Percentiles rank a stretch among this genome's conserved stretches.
phyloP scores from a whole-genome alignment of 1,139 yeast species.

The Suhomyces terraborum region DNA sequence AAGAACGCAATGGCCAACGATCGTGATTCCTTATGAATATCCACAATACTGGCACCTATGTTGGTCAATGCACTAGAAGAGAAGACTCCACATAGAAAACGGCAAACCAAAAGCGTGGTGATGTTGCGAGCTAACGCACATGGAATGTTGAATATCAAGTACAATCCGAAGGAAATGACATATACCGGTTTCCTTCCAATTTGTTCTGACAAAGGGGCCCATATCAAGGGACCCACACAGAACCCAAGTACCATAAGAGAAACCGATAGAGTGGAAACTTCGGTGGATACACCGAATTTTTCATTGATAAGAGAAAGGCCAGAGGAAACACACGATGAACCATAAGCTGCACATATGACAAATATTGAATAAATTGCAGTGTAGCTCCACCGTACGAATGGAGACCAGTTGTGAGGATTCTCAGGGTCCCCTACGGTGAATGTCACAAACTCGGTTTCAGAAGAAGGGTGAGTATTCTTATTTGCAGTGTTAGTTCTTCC shows the following conservation, averaged over 20 bases:
- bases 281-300: conserved; percentile 66
- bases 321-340: conserved; percentile 88
- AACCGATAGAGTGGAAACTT: conserved; percentile 77
- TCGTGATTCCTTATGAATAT: conserved; percentile 75
- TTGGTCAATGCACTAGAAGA: conserved; percentile 81
- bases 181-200: conserved; percentile 87
- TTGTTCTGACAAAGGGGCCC: conserved; percentile 90
- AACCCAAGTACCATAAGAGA: conserved; percentile 90
- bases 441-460: conserved; percentile 79
- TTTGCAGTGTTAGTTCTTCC: conserved; percentile 49
- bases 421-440: conserved; percentile 75
- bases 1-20: conserved; percentile 90
- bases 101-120: conserved; percentile 74
- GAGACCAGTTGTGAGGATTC: conserved; percentile 84
- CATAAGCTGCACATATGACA: conserved; percentile 87
- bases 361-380: conserved; percentile 66
- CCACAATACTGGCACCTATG: conserved; percentile 91
- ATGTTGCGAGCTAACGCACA: conserved; percentile 86
- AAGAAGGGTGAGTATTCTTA: conserved; percentile 25
- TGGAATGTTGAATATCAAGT: conserved; percentile 81
- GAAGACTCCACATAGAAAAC: conserved; percentile 87
- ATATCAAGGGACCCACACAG: conserved; percentile 80
- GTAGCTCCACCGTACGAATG: conserved; percentile 59
- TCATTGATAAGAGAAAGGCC: conserved; percentile 67
- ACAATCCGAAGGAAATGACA: conserved; percentile 69